Percentiles rank a stretch among this genome's conserved stretches.
Conservation (phyloP, 2,329 filamentous ascomycete genomes). For the Microdochium bolleyi region DNA sequence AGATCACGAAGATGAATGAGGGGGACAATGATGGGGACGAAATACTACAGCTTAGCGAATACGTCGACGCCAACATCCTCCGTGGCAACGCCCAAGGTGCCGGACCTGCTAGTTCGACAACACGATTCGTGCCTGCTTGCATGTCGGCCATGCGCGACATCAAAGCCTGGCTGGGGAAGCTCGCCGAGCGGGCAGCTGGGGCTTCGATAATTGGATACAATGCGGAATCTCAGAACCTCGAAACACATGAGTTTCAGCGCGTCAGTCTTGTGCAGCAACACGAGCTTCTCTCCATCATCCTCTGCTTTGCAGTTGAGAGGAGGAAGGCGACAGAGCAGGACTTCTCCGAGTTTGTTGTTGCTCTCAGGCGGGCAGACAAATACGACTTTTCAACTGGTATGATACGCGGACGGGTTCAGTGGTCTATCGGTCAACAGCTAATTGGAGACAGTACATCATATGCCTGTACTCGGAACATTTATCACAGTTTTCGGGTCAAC, state of each 20-base stretch:
- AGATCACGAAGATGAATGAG: constrained; percentile 57
- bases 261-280: constrained; percentile 81
- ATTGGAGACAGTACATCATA: constrained; percentile 59
- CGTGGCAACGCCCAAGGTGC: constrained; percentile 35
- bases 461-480: constrained; percentile 71
- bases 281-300: constrained; percentile 75
- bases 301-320: constrained; percentile 71
- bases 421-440: background rate
- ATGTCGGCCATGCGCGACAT: constrained; percentile 69
- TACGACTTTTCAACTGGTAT: constrained; percentile 47
- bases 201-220: constrained; percentile 65
- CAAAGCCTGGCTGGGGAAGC: constrained; percentile 65
- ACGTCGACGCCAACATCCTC: constrained; percentile 49
- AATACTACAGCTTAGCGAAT: constrained; percentile 45
- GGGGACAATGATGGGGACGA: constrained; percentile 40
- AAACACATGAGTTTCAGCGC: constrained; percentile 74
- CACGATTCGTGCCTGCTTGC: constrained; percentile 64
- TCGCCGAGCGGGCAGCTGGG: constrained; percentile 70
- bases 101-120: constrained; percentile 35
- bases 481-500: constrained; percentile 73
- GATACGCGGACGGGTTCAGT: background rate
- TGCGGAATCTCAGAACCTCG: constrained; percentile 50
- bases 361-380: constrained; percentile 62
- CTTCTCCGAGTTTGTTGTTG: constrained; percentile 62
- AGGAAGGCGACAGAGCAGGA: constrained; percentile 63